Conservation (phyloP, 2,329 filamentous ascomycete species). For the Alternaria burnsii region DNA sequence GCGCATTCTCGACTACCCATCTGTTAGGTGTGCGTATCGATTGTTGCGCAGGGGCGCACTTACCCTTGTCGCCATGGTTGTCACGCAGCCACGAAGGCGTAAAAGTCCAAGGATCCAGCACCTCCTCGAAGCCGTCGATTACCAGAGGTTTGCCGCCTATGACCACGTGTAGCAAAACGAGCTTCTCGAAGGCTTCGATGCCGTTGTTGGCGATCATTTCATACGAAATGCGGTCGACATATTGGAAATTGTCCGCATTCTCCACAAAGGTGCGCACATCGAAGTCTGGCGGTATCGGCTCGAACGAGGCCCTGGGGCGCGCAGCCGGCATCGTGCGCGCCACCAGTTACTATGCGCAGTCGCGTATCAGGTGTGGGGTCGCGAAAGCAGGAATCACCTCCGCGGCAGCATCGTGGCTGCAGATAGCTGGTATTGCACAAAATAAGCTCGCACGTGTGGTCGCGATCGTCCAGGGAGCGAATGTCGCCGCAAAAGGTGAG, state of each 20-base stretch:
- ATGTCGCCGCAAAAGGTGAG: background rate
- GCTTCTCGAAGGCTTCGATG: conserved; percentile 81
- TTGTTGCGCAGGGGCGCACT: conserved; percentile 37
- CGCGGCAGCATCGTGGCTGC: conserved; percentile 5
- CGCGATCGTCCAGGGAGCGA: background rate
- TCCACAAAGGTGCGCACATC: conserved; percentile 80
- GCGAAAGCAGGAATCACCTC: background rate
- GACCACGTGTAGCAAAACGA: conserved; percentile 84
- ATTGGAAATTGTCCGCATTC: conserved; percentile 82
- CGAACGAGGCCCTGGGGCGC: conserved; percentile 87
- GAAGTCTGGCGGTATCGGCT: conserved; percentile 86
- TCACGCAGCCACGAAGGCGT: conserved; percentile 80
- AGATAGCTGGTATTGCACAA: background rate
- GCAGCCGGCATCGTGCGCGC: conserved; percentile 73
- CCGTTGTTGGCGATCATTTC: conserved; percentile 81
- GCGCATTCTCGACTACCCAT: conserved; percentile 76
- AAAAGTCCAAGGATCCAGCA: conserved; percentile 80
- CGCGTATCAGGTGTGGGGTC: conserved; percentile 2
- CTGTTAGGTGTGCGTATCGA: conserved; percentile 37
- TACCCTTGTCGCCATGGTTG: conserved; percentile 81
- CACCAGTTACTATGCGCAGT: conserved; percentile 20
- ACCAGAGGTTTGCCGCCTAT: conserved; percentile 86
- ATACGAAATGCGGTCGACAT: conserved; percentile 80
- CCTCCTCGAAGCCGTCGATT: conserved; percentile 84
- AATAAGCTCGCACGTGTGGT: background rate